A percentile compares a stretch with the other conserved stretches of the same genome.
Evolutionary conservation across 2,329 filamentous ascomycete species (phyloP).

Genomic region (Colletotrichum shisoi): DNA sequence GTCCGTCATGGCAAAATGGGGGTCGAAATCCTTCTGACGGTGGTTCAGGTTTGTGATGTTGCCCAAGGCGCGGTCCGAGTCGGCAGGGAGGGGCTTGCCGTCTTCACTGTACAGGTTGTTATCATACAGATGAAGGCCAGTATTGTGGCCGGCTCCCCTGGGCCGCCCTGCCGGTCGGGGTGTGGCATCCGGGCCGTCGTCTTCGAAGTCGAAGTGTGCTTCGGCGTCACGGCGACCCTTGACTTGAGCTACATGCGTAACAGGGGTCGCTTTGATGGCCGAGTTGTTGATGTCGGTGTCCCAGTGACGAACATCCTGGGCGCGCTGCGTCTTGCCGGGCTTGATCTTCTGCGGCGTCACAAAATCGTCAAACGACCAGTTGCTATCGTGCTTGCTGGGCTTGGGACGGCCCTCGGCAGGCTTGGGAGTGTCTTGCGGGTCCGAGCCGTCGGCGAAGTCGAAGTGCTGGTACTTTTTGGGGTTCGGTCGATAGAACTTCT

Average conservation of each 20-base stretch:
- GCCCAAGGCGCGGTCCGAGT: constrained; percentile 59
- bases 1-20: constrained; percentile 81
- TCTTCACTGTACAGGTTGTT: constrained; percentile 75
- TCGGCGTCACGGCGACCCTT: constrained; percentile 80
- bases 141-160: constrained; percentile 69
- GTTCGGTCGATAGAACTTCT: constrained; percentile 68
- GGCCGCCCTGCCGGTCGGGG: constrained; percentile 56
- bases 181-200: constrained; percentile 70
- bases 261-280: constrained; percentile 61
- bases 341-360: constrained; percentile 78
- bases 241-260: constrained; percentile 62
- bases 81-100: constrained; percentile 52
- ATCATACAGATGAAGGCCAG: constrained; percentile 76
- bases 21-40: constrained; percentile 77
- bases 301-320: constrained; percentile 80
- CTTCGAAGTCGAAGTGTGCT: constrained; percentile 82
- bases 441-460: constrained; percentile 74
- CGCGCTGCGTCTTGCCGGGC: constrained; percentile 65
- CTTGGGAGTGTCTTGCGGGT: constrained; percentile 58
- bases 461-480: constrained; percentile 87
- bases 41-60: constrained; percentile 77
- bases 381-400: constrained; percentile 70
- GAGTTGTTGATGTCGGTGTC: constrained; percentile 72
- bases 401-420: constrained; percentile 57
- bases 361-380: constrained; percentile 92